Evolutionary conservation across 1,284 basidiomycete genomes (phyloP).

Genomic region (Anthracocystis panici-leucophaei): DNA sequence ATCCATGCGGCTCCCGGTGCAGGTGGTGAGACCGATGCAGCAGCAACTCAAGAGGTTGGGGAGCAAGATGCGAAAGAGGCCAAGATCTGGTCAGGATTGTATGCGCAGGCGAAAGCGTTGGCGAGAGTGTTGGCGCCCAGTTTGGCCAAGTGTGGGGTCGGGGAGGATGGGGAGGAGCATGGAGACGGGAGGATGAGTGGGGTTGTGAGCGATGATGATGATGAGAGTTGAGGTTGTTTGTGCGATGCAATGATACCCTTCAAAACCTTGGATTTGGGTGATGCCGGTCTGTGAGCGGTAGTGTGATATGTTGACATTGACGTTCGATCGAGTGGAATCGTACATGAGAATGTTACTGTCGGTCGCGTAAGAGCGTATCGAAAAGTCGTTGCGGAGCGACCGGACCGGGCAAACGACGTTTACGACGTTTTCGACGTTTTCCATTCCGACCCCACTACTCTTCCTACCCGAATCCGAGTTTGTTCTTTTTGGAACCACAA

Average conservation of each 20-base stretch:
- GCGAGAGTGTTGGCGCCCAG: constrained; percentile 41
- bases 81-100: constrained; percentile 32
- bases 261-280: too few relatives aligned
- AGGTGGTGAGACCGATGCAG: neutral
- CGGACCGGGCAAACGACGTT: constrained; percentile 11
- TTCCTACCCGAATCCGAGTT: neutral
- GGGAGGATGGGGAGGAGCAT: constrained; percentile 25
- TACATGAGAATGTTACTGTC: too few relatives aligned
- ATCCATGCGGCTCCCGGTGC: neutral
- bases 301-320: neutral
- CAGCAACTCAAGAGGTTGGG: neutral
- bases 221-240: neutral
- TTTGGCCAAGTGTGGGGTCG: constrained; percentile 32
- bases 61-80: constrained; percentile 22
- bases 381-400: constrained; percentile 6
- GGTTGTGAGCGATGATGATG: constrained; percentile 34
- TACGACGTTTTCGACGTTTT: neutral
- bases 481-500: too few relatives aligned
- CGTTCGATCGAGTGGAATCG: neutral
- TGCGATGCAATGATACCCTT: constrained; percentile 16
- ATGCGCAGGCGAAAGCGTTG: constrained; percentile 45
- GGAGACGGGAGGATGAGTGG: constrained; percentile 18
- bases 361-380: neutral
- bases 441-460: neutral
- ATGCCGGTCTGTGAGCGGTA: too few relatives aligned